A percentile compares a stretch with the other conserved stretches of the same genome.
Evolutionary conservation across 1,284 basidiomycete genomes (phyloP).

Genomic region (Naganishia liquefaciens): DNA sequence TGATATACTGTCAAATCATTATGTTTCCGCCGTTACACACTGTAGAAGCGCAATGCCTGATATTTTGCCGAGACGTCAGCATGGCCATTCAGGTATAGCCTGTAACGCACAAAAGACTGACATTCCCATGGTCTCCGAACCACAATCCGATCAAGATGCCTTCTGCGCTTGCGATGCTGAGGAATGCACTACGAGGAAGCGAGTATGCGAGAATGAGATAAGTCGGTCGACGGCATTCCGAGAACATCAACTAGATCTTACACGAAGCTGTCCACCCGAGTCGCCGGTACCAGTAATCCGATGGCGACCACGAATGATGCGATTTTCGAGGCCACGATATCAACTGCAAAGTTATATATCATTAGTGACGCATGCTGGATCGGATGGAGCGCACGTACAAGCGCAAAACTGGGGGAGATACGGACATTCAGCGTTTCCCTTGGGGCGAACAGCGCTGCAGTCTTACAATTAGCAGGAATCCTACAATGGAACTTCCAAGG

Average conservation of each 20-base stretch:
- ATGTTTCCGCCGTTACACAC: neutral
- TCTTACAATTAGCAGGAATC: slow-evolving; percentile 52
- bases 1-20: neutral
- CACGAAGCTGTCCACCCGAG: slow-evolving; percentile 51
- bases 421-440: neutral
- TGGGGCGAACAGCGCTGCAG: neutral
- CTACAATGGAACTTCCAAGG: slow-evolving; percentile 46
- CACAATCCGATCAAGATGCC: slow-evolving; percentile 52
- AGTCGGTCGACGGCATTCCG: neutral
- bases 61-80: neutral
- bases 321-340: slow-evolving; percentile 53
- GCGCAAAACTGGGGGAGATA: slow-evolving; percentile 27
- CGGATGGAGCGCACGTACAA: slow-evolving; percentile 19
- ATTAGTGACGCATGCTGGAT: neutral
- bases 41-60: slow-evolving; percentile 51
- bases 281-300: slow-evolving; percentile 47
- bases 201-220: neutral
- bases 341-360: slow-evolving; percentile 34
- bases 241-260: slow-evolving; percentile 33
- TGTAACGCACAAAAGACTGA: slow-evolving; percentile 25
- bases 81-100: no score
- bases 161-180: slow-evolving; percentile 48
- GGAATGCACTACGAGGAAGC: slow-evolving; percentile 46
- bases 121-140: slow-evolving; percentile 54
- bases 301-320: slow-evolving; percentile 52